Percentiles rank a stretch among this genome's conserved stretches.
Conservation (phyloP, 768 basidiomycete genomes). For the Xerocomellus chrysenteron region DNA sequence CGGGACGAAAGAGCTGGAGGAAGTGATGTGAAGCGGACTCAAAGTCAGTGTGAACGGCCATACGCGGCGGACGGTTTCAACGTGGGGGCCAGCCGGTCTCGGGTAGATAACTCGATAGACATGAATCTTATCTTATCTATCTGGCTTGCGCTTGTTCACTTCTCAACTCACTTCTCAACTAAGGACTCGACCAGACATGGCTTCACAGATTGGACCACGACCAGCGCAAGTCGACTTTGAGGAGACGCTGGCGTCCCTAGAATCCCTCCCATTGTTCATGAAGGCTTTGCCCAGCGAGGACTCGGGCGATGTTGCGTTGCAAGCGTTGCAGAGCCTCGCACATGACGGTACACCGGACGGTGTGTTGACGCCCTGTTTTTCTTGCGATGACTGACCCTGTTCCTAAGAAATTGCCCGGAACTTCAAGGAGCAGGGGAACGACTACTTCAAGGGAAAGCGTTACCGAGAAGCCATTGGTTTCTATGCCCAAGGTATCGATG, state of each 20-base stretch:
- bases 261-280: slow-evolving; percentile 91
- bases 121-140: slow-evolving; percentile 22
- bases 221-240: slow-evolving; percentile 23
- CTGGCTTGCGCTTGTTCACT: background rate
- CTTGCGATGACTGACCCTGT: background rate
- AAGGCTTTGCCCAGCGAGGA: slow-evolving; percentile 73
- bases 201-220: slow-evolving; percentile 26
- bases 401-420: slow-evolving; percentile 79
- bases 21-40: background rate
- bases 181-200: slow-evolving; percentile 11
- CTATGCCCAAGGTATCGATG: slow-evolving; percentile 88
- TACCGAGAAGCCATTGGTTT: slow-evolving; percentile 86
- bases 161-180: too few species aligned
- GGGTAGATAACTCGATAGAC: slow-evolving; percentile 6
- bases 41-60: background rate
- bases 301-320: slow-evolving; percentile 58
- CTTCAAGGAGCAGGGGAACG: slow-evolving; percentile 96
- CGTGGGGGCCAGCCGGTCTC: background rate
- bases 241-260: slow-evolving; percentile 45
- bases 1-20: background rate
- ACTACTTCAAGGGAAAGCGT: slow-evolving; percentile 85
- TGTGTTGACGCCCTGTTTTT: slow-evolving; percentile 41
- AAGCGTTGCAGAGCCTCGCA: slow-evolving; percentile 81
- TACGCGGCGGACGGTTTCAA: too few species aligned
- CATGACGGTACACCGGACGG: slow-evolving; percentile 94